These are phyloP conservation scores for Paraphaeosphaeria minitans DNA, from an alignment of 2,329 filamentous ascomycete species.

Conservation along the genomic window DNA sequence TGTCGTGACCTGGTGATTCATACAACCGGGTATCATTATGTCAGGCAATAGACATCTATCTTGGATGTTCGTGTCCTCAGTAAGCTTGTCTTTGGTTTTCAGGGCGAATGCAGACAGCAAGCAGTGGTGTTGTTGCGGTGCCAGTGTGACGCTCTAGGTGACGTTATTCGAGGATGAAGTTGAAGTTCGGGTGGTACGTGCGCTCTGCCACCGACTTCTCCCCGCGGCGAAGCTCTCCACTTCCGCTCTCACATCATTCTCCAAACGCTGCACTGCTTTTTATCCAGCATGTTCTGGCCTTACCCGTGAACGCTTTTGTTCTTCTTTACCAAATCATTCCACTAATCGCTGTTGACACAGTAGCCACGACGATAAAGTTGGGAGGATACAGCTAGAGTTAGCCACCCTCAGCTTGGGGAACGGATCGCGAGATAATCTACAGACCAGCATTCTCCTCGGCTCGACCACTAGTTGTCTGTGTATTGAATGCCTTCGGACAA, in stretches of 20 bases:
- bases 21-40: no score
- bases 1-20: not conserved
- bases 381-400: not conserved
- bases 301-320: slow-evolving; percentile 49
- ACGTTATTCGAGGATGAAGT: no score
- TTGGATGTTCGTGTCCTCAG: no score
- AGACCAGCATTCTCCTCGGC: not conserved
- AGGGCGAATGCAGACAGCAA: no score
- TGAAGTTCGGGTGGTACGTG: not conserved
- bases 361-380: not conserved
- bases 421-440: not conserved
- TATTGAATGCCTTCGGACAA: not conserved
- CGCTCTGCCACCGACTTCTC: slow-evolving; percentile 1
- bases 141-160: no score
- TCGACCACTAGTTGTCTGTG: not conserved
- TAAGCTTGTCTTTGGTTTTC: no score
- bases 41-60: no score
- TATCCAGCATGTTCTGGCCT: slow-evolving; percentile 55
- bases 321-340: not conserved
- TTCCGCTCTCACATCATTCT: slow-evolving; percentile 6
- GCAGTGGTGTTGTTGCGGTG: no score
- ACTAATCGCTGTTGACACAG: not conserved
- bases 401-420: not conserved
- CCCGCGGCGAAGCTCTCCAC: slow-evolving; percentile 1
- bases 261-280: slow-evolving; percentile 17